Percentiles rank a stretch among this genome's conserved stretches.
Conservation (phyloP, 805 yeast species). For the Metschnikowia cerradonensis region DNA sequence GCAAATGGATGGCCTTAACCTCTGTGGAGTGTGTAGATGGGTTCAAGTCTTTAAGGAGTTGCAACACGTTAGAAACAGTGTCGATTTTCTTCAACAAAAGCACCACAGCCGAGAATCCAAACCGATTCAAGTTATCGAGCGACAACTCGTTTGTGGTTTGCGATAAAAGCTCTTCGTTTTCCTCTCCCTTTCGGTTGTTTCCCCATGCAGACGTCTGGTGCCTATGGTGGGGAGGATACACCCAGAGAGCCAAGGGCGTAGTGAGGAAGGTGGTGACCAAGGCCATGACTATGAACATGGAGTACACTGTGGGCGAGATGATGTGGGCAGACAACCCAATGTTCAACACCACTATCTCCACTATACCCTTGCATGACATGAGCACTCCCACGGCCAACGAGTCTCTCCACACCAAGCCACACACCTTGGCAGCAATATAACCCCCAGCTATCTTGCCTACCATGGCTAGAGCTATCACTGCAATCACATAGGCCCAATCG, state of each 20-base stretch:
- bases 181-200: slow-evolving; percentile 16
- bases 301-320: slow-evolving; percentile 58
- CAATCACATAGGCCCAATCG: slow-evolving; percentile 77
- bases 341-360: slow-evolving; percentile 73
- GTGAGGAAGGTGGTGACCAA: slow-evolving; percentile 73
- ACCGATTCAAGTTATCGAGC: slow-evolving; percentile 18
- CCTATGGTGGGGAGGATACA: slow-evolving; percentile 62
- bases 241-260: slow-evolving; percentile 62
- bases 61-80: slow-evolving; percentile 31
- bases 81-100: slow-evolving; percentile 30
- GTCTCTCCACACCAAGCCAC: slow-evolving; percentile 69
- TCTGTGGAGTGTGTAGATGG: slow-evolving; percentile 19
- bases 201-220: slow-evolving; percentile 40
- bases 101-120: slow-evolving; percentile 23
- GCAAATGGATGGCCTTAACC: slow-evolving; percentile 51
- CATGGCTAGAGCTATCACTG: slow-evolving; percentile 63
- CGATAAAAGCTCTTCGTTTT: slow-evolving; percentile 5
- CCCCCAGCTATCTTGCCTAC: slow-evolving; percentile 69
- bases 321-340: slow-evolving; percentile 72
- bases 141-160: slow-evolving; percentile 10
- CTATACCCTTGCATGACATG: slow-evolving; percentile 88
- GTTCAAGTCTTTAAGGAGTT: slow-evolving; percentile 26
- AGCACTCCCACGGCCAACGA: slow-evolving; percentile 71
- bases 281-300: slow-evolving; percentile 85
- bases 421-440: slow-evolving; percentile 53